Evolutionary conservation across 768 basidiomycete genomes (phyloP).

Genomic region (Podaxis sp.): DNA sequence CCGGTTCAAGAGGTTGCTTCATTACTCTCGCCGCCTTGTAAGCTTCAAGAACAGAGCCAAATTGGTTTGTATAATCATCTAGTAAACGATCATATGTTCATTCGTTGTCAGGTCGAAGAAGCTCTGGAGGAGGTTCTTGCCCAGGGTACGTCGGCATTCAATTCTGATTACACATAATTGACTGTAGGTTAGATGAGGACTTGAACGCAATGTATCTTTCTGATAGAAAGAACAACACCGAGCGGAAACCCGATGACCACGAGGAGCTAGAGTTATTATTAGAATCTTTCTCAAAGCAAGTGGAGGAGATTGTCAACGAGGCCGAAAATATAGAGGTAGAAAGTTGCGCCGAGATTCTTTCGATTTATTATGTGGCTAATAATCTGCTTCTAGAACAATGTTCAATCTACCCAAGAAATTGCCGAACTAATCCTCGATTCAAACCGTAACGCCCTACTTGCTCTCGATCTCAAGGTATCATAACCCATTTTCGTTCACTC

Average conservation of each 20-base stretch:
- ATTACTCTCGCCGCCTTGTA: constrained; percentile 85
- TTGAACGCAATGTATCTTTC: constrained; percentile 93
- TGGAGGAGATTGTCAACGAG: constrained; percentile 94
- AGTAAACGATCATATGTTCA: constrained; percentile 3
- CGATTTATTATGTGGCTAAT: constrained; percentile 3
- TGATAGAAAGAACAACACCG: constrained; percentile 63
- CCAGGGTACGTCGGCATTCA: constrained; percentile 51
- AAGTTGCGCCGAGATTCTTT: not conserved
- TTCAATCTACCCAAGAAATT: constrained; percentile 97
- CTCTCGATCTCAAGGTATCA: constrained; percentile 81
- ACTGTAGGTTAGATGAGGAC: constrained; percentile 73
- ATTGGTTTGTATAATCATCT: constrained; percentile 43
- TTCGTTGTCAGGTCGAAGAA: constrained; percentile 63
- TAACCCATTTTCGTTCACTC: not conserved
- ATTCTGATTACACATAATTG: constrained; percentile 6
- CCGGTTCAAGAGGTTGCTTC: constrained; percentile 85
- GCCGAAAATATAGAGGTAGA: constrained; percentile 78
- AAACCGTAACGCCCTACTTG: constrained; percentile 88
- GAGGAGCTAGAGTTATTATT: constrained; percentile 90
- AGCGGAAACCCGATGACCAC: constrained; percentile 74
- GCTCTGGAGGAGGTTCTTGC: constrained; percentile 88
- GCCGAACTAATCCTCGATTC: constrained; percentile 95
- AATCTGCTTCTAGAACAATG: constrained; percentile 59
- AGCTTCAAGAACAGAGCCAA: constrained; percentile 91
- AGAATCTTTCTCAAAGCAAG: constrained; percentile 95